Evolutionary conservation across 2,329 filamentous ascomycete genomes (phyloP).

Genomic region (Fusarium camptoceras): DNA sequence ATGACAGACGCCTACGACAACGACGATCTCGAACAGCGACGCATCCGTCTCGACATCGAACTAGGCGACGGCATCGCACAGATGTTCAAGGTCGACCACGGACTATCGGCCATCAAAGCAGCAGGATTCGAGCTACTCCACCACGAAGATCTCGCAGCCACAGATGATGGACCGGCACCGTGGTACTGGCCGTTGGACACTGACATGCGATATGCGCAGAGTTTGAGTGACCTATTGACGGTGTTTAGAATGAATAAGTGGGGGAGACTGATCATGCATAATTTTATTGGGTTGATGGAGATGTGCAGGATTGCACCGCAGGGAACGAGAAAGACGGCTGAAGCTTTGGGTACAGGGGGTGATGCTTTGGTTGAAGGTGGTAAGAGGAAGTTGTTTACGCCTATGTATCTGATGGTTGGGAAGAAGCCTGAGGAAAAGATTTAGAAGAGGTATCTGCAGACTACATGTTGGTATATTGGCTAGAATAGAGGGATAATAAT

Average conservation of each 20-base stretch:
- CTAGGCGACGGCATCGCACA: conserved; percentile 96
- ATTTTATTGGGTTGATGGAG: conserved; percentile 79
- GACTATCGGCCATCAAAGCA: conserved; percentile 81
- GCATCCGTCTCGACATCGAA: conserved; percentile 94
- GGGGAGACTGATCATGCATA: conserved; percentile 77
- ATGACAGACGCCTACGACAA: conserved; percentile 98
- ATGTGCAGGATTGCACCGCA: conserved; percentile 75
- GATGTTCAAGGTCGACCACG: conserved; percentile 91
- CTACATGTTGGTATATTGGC: too few species aligned
- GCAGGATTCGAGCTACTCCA: conserved; percentile 82
- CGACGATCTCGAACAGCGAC: conserved; percentile 83
- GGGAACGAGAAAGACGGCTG: conserved; percentile 88
- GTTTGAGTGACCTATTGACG: conserved; percentile 77
- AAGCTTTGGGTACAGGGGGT: conserved; percentile 79
- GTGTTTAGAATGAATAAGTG: conserved; percentile 86
- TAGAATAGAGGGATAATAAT: neutral
- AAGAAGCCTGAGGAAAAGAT: neutral
- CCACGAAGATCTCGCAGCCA: conserved; percentile 67
- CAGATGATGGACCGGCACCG: conserved; percentile 64
- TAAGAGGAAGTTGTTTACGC: conserved; percentile 87
- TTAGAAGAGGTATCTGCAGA: too few species aligned
- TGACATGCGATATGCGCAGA: conserved; percentile 81
- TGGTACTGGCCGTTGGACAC: conserved; percentile 91
- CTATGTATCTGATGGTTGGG: conserved; percentile 78
- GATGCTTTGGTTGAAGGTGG: conserved; percentile 87